Percentiles rank a stretch among this genome's conserved stretches.
Conservation (phyloP, 306 rosid genomes). For the Rubus idaeus region DNA sequence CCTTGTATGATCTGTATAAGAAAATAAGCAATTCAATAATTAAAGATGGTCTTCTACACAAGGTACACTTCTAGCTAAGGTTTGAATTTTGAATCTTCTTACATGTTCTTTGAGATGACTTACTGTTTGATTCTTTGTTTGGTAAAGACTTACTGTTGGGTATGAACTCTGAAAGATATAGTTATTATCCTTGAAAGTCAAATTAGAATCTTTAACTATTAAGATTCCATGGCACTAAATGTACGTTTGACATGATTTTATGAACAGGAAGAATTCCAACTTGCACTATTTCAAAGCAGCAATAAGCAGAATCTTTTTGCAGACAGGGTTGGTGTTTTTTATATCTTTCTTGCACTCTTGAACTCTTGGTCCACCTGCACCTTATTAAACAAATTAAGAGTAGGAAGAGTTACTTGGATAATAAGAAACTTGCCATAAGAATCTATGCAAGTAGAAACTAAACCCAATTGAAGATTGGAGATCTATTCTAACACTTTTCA, state of each 20-base stretch:
- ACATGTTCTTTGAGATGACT: background rate
- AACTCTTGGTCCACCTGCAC: no score
- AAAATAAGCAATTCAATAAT: constrained; percentile 55
- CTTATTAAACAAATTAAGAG: background rate
- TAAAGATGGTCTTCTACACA: constrained; percentile 63
- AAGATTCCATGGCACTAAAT: background rate
- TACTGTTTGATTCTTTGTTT: background rate
- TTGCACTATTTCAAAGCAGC: constrained; percentile 56
- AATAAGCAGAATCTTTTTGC: constrained; percentile 55
- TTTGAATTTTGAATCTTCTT: constrained; percentile 2
- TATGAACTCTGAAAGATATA: background rate
- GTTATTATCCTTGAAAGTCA: background rate
- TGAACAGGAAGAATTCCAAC: constrained; percentile 68
- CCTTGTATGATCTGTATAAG: constrained; percentile 57
- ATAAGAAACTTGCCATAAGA: background rate
- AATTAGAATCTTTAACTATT: background rate
- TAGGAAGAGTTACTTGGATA: background rate
- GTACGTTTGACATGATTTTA: constrained; percentile 2
- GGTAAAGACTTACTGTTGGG: background rate
- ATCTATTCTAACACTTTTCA: background rate
- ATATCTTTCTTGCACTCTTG: background rate
- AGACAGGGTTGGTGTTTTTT: constrained; percentile 47
- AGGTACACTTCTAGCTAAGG: constrained; percentile 42
- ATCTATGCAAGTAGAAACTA: background rate
- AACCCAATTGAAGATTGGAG: background rate